phyloP scores from a whole-genome alignment of 805 yeast genomes.

The Saccharomycopsis vini region DNA sequence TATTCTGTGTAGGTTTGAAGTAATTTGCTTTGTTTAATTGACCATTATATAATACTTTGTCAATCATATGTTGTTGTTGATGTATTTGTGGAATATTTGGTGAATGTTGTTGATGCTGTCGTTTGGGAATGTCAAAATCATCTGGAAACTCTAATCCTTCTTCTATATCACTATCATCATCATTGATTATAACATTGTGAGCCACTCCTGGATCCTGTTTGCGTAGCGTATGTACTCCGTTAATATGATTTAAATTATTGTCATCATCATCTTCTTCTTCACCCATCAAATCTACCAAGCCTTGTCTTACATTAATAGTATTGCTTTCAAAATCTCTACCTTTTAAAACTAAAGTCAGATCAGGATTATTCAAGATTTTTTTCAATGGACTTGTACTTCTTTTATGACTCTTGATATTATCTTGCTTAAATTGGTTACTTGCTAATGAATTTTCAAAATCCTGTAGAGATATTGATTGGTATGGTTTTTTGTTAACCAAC shows the following conservation, averaged over 20 bases:
- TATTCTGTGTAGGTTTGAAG: constrained; percentile 5
- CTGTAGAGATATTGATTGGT: constrained; percentile 9
- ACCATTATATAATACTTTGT: neutral
- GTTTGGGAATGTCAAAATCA: constrained; percentile 6
- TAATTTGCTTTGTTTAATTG: neutral
- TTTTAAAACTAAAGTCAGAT: neutral
- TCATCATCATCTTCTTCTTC: neutral
- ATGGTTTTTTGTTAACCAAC: constrained; percentile 6
- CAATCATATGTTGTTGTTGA: neutral
- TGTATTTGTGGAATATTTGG: neutral
- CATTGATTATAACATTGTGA: neutral
- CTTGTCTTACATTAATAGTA: neutral
- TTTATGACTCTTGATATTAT: neutral
- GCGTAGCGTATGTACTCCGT: neutral
- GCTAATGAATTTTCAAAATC: constrained; percentile 11
- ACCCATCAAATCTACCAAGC: neutral
- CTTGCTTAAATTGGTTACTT: too few species aligned
- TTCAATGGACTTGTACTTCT: neutral
- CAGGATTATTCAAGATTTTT: neutral
- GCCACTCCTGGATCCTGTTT: too few species aligned
- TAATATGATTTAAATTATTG: too few species aligned
- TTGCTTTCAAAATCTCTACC: neutral
- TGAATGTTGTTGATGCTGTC: neutral
- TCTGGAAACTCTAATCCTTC: constrained; percentile 19
- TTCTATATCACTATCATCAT: constrained; percentile 15